These are phyloP conservation scores for Rhizomucor pusillus DNA, from an alignment of 371 early-diverging fungal genomes.

Conservation along the genomic window DNA sequence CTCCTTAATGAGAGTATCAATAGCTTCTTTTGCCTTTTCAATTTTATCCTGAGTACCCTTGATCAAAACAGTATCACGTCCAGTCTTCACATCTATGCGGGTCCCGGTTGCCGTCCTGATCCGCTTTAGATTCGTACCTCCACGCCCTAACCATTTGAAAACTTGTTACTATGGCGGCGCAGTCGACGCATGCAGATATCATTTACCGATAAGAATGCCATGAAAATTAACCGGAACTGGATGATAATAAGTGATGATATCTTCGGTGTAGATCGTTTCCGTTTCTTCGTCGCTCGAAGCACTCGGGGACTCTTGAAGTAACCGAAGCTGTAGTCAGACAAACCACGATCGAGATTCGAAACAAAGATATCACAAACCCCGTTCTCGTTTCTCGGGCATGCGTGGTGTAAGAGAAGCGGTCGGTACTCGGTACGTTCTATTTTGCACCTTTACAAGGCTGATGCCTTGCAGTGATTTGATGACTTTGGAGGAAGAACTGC, in stretches of 20 bases:
- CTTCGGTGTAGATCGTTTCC: constrained; percentile 20
- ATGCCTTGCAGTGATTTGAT: constrained; percentile 23
- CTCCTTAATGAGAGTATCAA: constrained; percentile 8
- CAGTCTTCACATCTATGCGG: constrained; percentile 26
- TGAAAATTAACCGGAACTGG: constrained; percentile 26
- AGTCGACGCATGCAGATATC: too few relatives aligned
- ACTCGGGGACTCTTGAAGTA: background rate
- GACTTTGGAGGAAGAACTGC: constrained; percentile 1
- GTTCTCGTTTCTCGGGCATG: background rate
- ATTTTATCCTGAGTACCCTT: constrained; percentile 34
- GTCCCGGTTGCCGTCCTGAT: constrained; percentile 29
- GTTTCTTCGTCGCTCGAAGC: constrained; percentile 2
- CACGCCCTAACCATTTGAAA: constrained; percentile 12
- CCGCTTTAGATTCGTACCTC: constrained; percentile 29
- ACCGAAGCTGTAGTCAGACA: background rate
- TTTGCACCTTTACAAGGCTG: constrained; percentile 26
- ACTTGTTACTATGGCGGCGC: background rate
- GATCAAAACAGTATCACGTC: constrained; percentile 30
- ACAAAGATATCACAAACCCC: background rate
- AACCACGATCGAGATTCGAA: background rate
- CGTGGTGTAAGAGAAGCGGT: background rate
- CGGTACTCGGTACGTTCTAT: constrained; percentile 22
- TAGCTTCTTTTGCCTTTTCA: constrained; percentile 24
- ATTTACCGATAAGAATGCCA: constrained; percentile 27
- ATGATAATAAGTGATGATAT: constrained; percentile 24